Conservation (phyloP, 176 grass and related monocot genomes). For the Rhipidocladum racemiflorum region DNA sequence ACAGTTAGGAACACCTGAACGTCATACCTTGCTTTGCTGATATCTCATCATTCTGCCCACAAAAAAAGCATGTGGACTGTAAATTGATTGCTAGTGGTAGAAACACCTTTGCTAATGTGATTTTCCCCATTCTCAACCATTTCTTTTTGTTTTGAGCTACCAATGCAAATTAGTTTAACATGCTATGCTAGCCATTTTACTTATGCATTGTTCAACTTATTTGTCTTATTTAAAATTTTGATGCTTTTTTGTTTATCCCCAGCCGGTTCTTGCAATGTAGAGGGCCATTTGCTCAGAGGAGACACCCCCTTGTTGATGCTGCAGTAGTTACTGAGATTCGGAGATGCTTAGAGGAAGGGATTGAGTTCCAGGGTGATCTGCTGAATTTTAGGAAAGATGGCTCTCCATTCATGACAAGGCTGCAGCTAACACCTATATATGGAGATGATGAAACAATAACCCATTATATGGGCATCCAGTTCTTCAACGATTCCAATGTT, state of each 20-base stretch:
- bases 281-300: constrained; percentile 72
- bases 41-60: not conserved
- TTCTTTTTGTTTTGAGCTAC: not conserved
- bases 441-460: constrained; percentile 76
- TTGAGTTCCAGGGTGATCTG: constrained; percentile 74
- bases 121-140: not conserved
- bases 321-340: constrained; percentile 70
- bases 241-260: constrained; percentile 5
- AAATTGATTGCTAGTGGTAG: not conserved
- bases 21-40: not conserved
- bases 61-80: not conserved
- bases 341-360: constrained; percentile 67
- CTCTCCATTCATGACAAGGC: constrained; percentile 66
- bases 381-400: constrained; percentile 96
- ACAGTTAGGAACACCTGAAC: not conserved
- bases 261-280: constrained; percentile 95
- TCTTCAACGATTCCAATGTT: constrained; percentile 64
- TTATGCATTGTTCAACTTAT: not conserved
- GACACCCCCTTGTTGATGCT: constrained; percentile 87
- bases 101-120: not conserved
- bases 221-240: not conserved
- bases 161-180: not conserved
- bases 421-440: constrained; percentile 76
- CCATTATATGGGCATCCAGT: constrained; percentile 89
- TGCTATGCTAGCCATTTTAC: constrained; percentile 10